Evolutionary conservation across 176 grass and related monocot species (phyloP).

Genomic region (Saccharum spontaneum): DNA sequence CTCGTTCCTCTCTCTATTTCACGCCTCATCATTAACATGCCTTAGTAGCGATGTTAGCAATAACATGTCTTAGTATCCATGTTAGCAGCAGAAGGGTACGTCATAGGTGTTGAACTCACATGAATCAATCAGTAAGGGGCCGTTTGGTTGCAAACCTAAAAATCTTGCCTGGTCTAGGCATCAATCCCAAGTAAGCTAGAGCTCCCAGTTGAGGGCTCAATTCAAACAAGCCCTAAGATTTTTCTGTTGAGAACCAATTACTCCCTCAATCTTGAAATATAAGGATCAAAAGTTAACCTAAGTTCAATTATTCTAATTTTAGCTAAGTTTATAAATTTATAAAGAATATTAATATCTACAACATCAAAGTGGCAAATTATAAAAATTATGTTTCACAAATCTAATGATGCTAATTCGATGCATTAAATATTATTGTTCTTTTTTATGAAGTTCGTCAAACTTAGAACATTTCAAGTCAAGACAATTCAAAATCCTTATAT

Average conservation of each 20-base stretch:
- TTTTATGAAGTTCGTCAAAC: not conserved
- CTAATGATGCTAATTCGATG: not conserved
- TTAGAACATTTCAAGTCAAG: not conserved
- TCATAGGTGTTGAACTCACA: too few species aligned
- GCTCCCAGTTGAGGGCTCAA: too few species aligned
- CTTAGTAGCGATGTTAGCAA: too few species aligned
- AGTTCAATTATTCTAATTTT: not conserved
- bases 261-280: not conserved
- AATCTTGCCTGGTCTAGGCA: too few species aligned
- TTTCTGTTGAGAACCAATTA: not conserved
- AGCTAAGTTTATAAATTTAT: not conserved
- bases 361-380: not conserved
- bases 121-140: too few species aligned
- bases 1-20: too few species aligned
- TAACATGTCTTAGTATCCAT: not conserved
- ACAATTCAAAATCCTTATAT: not conserved
- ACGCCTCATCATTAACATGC: too few species aligned
- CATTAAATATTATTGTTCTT: not conserved
- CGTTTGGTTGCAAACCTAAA: too few species aligned
- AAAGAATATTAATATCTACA: not conserved
- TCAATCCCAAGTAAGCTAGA: too few species aligned
- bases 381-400: not conserved
- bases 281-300: not conserved
- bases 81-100: not conserved
- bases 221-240: too few species aligned